These are phyloP conservation scores for Neonectria hederae DNA, from an alignment of 2,329 filamentous ascomycete species.

Conservation along the genomic window DNA sequence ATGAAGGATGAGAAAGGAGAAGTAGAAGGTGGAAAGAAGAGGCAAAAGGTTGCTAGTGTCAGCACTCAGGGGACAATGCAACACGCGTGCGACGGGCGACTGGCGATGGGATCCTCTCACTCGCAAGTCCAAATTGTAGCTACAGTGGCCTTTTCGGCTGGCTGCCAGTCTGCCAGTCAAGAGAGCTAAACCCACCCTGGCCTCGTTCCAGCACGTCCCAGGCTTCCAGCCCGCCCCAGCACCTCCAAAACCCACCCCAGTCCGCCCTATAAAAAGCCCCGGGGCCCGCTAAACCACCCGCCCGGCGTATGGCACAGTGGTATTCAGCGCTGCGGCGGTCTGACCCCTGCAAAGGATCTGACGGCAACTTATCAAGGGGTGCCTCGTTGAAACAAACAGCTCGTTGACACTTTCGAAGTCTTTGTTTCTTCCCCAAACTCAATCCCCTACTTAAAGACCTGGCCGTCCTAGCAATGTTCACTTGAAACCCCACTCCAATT, in stretches of 20 bases:
- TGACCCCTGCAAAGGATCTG: constrained; percentile 21
- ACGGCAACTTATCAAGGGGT: constrained; percentile 21
- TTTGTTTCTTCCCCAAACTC: not conserved
- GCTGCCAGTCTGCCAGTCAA: constrained; percentile 18
- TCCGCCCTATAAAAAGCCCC: constrained; percentile 11
- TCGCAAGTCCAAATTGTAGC: constrained; percentile 45
- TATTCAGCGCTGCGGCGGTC: constrained; percentile 13
- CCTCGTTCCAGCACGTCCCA: not conserved
- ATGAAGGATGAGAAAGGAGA: constrained; percentile 29
- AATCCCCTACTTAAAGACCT: too few species aligned
- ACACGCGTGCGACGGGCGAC: constrained; percentile 31
- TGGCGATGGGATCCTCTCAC: constrained; percentile 18
- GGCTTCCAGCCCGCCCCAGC: not conserved
- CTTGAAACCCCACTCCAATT: not conserved
- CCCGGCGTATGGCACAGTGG: constrained; percentile 12
- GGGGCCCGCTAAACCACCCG: constrained; percentile 3
- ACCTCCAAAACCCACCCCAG: constrained; percentile 2
- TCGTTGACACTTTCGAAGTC: not conserved
- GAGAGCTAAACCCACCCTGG: constrained; percentile 18
- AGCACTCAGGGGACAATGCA: constrained; percentile 36
- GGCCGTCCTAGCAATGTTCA: not conserved
- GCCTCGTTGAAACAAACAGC: constrained; percentile 19
- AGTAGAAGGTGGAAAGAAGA: constrained; percentile 20
- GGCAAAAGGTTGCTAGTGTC: not conserved
- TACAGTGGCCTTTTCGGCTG: constrained; percentile 51